Evolutionary conservation across 305 asterid genomes (phyloP).

Genomic region (Fraxinus greggii): DNA sequence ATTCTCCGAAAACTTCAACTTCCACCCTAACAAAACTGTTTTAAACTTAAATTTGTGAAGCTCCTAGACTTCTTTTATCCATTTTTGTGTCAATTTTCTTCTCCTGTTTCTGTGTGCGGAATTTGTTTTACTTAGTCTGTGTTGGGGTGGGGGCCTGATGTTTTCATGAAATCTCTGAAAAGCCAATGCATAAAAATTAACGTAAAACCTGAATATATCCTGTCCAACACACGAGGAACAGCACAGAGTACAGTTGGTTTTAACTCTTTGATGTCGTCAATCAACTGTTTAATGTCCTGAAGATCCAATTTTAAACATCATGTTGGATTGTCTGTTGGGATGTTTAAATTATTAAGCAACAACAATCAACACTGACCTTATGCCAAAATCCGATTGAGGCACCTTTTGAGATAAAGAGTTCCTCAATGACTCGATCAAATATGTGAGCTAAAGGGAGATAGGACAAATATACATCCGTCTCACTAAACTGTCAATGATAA

Average conservation of each 20-base stretch:
- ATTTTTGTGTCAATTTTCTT: not conserved
- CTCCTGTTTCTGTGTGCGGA: not conserved
- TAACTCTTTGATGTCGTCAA: conserved; percentile 75
- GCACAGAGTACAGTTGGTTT: conserved; percentile 65
- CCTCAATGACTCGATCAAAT: conserved; percentile 82
- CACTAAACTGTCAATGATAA: conserved; percentile 50
- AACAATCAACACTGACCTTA: conserved; percentile 37
- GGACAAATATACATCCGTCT: conserved; percentile 64
- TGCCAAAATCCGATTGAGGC: conserved; percentile 89
- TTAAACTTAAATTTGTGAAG: not conserved
- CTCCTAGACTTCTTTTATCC: not conserved
- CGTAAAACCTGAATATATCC: conserved; percentile 64
- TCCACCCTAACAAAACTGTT: not conserved
- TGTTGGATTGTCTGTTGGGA: not conserved
- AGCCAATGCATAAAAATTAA: not conserved
- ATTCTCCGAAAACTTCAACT: not conserved
- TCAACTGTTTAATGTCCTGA: conserved; percentile 66
- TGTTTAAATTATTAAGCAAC: not conserved
- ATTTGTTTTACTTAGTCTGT: not conserved
- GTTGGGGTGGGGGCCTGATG: not conserved
- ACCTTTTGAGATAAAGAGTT: conserved; percentile 64
- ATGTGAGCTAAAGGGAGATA: conserved; percentile 88
- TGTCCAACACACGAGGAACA: conserved; percentile 83
- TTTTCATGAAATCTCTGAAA: not conserved
- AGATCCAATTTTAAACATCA: conserved; percentile 15